Percentiles rank a stretch among this genome's conserved stretches.
Conservation (phyloP, 805 yeast species). For the Starmerella bombicola region DNA sequence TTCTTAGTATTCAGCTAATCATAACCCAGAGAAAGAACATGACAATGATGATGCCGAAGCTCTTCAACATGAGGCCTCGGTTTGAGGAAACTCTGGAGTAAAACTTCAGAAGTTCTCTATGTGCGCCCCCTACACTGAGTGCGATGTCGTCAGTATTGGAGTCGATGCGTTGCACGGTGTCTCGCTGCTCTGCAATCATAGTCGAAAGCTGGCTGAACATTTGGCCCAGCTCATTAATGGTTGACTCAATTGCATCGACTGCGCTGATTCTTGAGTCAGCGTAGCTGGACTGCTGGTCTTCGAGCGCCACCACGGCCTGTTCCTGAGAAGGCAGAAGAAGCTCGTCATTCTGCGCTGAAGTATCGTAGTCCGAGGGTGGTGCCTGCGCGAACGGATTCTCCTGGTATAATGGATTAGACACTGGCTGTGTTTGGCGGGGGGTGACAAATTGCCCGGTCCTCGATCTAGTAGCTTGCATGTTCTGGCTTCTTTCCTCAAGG, state of each 20-base stretch:
- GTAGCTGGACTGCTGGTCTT: slow-evolving; percentile 67
- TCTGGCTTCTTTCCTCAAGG: slow-evolving; percentile 72
- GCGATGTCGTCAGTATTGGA: slow-evolving; percentile 88
- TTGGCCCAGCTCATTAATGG: slow-evolving; percentile 92
- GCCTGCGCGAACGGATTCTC: slow-evolving; percentile 22
- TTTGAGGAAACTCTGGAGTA: slow-evolving; percentile 78
- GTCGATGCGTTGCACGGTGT: slow-evolving; percentile 88
- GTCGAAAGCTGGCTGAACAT: slow-evolving; percentile 89
- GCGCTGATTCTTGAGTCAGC: slow-evolving; percentile 77
- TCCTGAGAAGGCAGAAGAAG: slow-evolving; percentile 75
- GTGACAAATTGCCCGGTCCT: slow-evolving; percentile 78
- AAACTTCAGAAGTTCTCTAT: slow-evolving; percentile 80
- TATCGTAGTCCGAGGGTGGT: slow-evolving; percentile 22
- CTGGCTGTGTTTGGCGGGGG: slow-evolving; percentile 25
- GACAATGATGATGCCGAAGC: slow-evolving; percentile 73
- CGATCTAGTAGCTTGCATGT: slow-evolving; percentile 65
- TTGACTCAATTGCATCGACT: slow-evolving; percentile 91
- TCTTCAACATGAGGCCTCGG: slow-evolving; percentile 81
- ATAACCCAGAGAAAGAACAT: slow-evolving; percentile 29
- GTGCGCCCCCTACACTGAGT: slow-evolving; percentile 84
- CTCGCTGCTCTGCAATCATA: slow-evolving; percentile 97
- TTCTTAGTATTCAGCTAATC: slow-evolving; percentile 21
- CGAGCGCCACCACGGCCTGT: slow-evolving; percentile 66
- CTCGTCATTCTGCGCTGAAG: slow-evolving; percentile 26
- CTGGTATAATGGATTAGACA: slow-evolving; percentile 29